phyloP scores from a whole-genome alignment of 2,329 filamentous ascomycete genomes.

The Ophiostoma perfectum region DNA sequence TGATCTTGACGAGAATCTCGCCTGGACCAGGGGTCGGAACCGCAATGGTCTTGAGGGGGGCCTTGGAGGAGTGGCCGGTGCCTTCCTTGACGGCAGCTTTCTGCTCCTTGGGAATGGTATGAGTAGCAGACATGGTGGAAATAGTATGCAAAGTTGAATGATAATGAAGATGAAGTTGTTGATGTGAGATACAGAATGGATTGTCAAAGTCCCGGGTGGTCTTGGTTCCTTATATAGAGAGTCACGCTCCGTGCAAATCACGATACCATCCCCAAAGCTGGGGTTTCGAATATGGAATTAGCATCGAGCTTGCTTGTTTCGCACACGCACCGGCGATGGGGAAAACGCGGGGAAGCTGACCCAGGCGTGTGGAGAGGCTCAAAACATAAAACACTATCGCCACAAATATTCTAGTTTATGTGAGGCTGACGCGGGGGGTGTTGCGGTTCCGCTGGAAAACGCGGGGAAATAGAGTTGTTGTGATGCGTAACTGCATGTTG shows the following conservation, averaged over 20 bases:
- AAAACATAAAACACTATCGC: background rate
- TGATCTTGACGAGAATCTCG: constrained; percentile 25
- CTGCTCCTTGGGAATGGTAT: constrained; percentile 25
- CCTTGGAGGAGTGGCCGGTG: constrained; percentile 12
- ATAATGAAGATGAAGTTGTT: background rate
- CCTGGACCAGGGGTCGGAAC: constrained; percentile 19
- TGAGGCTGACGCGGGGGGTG: background rate
- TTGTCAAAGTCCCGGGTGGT: background rate
- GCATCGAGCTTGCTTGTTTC: background rate
- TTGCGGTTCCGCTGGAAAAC: background rate
- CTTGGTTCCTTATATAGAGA: background rate
- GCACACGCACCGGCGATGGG: background rate
- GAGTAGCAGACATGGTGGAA: background rate
- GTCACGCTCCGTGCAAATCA: background rate
- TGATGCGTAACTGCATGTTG: background rate
- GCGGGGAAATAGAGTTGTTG: background rate
- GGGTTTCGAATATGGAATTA: background rate
- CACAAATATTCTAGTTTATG: background rate
- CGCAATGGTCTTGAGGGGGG: constrained; percentile 13
- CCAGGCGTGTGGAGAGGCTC: background rate
- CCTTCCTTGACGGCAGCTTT: constrained; percentile 23
- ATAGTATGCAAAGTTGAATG: background rate
- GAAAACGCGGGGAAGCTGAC: constrained; percentile 1
- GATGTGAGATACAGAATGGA: background rate
- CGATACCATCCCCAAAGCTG: background rate